Conservation (phyloP, 345 rosid species). For the Lepidium sativum region DNA sequence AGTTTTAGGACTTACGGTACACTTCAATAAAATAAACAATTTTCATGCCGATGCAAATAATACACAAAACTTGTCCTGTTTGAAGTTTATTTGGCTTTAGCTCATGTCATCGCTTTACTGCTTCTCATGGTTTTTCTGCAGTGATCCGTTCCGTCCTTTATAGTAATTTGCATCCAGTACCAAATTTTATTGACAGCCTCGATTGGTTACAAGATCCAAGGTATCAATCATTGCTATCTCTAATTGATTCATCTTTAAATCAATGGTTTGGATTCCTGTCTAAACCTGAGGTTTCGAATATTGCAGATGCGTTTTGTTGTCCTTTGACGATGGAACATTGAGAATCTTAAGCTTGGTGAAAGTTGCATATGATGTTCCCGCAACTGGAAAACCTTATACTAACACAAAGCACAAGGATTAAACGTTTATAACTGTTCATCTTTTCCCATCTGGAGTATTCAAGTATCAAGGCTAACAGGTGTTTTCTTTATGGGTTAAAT, state of each 20-base stretch:
- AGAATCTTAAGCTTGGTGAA: slow-evolving; percentile 62
- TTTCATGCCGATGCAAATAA: not conserved
- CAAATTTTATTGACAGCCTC: slow-evolving; percentile 57
- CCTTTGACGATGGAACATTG: slow-evolving; percentile 77
- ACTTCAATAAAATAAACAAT: not conserved
- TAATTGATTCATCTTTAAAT: not conserved
- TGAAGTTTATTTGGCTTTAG: not conserved
- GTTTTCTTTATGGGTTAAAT: not conserved
- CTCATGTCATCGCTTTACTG: not conserved
- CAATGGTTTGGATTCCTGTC: not conserved
- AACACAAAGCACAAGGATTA: too few relatives aligned
- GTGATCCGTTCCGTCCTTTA: slow-evolving; percentile 76
- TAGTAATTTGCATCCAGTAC: slow-evolving; percentile 69
- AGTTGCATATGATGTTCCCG: slow-evolving; percentile 71
- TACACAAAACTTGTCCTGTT: not conserved
- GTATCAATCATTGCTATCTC: slow-evolving; percentile 26
- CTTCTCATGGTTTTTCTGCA: slow-evolving; percentile 29
- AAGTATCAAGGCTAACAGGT: slow-evolving; percentile 77
- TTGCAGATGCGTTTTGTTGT: slow-evolving; percentile 55
- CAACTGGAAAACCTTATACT: too few relatives aligned
- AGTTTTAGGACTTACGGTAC: slow-evolving; percentile 92
- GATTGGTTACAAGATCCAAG: slow-evolving; percentile 79
- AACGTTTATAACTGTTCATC: too few relatives aligned
- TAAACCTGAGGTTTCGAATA: slow-evolving; percentile 12
- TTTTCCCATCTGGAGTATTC: slow-evolving; percentile 73